Evolutionary conservation across 2,329 filamentous ascomycete genomes (phyloP).

Genomic region (Neofusicoccum sp.): DNA sequence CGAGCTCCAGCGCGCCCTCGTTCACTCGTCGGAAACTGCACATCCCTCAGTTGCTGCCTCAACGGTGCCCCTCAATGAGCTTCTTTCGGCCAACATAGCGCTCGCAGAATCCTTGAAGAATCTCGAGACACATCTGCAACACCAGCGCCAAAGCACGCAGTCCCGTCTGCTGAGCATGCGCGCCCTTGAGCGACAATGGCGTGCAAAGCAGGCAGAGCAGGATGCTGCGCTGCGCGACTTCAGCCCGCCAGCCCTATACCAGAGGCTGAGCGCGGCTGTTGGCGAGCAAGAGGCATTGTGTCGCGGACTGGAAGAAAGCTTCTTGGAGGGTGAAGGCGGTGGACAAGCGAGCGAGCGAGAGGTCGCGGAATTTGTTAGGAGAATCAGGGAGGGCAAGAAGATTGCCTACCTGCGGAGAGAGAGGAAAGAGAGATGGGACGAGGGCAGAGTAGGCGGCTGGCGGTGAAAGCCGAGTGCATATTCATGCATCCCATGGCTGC

Average conservation of each 20-base stretch:
- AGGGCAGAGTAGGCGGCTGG: slow-evolving; percentile 93
- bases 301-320: slow-evolving; percentile 85
- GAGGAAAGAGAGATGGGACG: slow-evolving; percentile 91
- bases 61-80: slow-evolving; percentile 61
- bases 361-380: slow-evolving; percentile 76
- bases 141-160: slow-evolving; percentile 69
- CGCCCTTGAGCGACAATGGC: slow-evolving; percentile 89
- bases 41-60: slow-evolving; percentile 71
- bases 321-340: slow-evolving; percentile 63
- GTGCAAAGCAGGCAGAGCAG: slow-evolving; percentile 83
- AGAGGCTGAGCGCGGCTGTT: slow-evolving; percentile 71
- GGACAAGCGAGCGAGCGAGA: slow-evolving; percentile 71
- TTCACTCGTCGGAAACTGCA: slow-evolving; percentile 62
- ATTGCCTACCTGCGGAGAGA: slow-evolving; percentile 78
- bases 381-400: slow-evolving; percentile 77
- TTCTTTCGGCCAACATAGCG: slow-evolving; percentile 68
- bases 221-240: slow-evolving; percentile 81
- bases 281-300: slow-evolving; percentile 82
- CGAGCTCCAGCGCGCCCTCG: slow-evolving; percentile 69
- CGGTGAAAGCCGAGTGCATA: slow-evolving; percentile 41
- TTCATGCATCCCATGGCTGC: not conserved
- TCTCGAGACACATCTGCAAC: slow-evolving; percentile 58
- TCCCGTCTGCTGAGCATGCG: slow-evolving; percentile 79
- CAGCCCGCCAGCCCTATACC: slow-evolving; percentile 82
- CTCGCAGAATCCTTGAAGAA: slow-evolving; percentile 63